Evolutionary conservation across 179 eudicot species (phyloP).

Genomic region (Gypsophila paniculata): DNA sequence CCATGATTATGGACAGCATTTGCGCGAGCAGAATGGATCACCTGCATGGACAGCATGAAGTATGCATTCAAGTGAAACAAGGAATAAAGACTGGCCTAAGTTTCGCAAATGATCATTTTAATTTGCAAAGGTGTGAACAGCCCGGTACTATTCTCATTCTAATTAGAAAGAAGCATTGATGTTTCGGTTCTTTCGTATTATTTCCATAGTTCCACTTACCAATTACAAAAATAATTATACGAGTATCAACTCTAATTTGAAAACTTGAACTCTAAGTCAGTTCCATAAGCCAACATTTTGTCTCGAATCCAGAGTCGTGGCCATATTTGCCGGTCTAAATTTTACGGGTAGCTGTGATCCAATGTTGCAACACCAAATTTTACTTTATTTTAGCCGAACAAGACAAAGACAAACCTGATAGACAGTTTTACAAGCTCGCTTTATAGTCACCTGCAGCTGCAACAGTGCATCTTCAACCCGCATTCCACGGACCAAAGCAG

Average conservation of each 20-base stretch:
- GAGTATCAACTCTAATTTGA: neutral
- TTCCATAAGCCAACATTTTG: neutral
- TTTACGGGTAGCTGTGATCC: neutral
- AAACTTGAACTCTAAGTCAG: neutral
- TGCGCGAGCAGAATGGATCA: constrained; percentile 89
- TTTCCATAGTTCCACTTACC: no score
- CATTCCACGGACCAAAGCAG: constrained; percentile 91
- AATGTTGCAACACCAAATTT: constrained; percentile 1
- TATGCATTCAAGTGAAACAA: neutral
- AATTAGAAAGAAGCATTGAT: neutral
- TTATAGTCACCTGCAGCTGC: constrained; percentile 88
- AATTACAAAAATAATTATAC: neutral
- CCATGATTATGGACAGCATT: constrained; percentile 93
- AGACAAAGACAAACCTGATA: constrained; percentile 53
- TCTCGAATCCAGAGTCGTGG: neutral
- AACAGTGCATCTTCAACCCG: constrained; percentile 91
- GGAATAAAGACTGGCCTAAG: neutral
- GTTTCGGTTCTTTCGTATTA: neutral
- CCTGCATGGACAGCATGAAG: constrained; percentile 42
- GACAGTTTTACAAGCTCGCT: constrained; percentile 84
- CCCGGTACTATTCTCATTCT: neutral
- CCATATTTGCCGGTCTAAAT: neutral
- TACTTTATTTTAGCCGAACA: neutral
- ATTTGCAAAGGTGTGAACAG: no score
- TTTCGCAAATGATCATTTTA: no score